A percentile compares a stretch with the other conserved stretches of the same genome.
Evolutionary conservation across 108 stramenopile genomes (phyloP).

Genomic region (Fragilaria crotonensis): DNA sequence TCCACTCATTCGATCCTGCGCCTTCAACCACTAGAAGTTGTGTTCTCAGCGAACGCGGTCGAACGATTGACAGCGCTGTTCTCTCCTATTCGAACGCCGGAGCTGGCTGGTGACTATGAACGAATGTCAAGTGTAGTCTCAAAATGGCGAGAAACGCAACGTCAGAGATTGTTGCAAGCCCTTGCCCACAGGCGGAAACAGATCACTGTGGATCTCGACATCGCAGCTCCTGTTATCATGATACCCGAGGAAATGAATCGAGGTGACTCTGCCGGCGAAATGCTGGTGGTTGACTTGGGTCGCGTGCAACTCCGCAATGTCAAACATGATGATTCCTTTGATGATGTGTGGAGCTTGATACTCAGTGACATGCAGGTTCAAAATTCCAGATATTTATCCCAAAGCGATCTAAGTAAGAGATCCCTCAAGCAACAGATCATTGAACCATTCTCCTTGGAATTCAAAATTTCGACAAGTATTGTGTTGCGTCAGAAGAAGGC

Average conservation of each 20-base stretch:
- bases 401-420: slow-evolving; percentile 3
- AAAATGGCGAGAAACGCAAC: slow-evolving; percentile 42
- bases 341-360: slow-evolving; percentile 49
- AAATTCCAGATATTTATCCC: slow-evolving; percentile 12
- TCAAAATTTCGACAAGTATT: slow-evolving; percentile 37
- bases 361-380: slow-evolving; percentile 45
- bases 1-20: slow-evolving; percentile 23
- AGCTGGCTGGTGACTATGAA: slow-evolving; percentile 57
- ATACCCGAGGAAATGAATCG: slow-evolving; percentile 51
- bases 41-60: slow-evolving; percentile 50
- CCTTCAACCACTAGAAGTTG: slow-evolving; percentile 51
- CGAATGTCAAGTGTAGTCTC: slow-evolving; percentile 29
- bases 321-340: slow-evolving; percentile 10
- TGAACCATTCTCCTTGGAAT: slow-evolving; percentile 63
- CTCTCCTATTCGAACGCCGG: slow-evolving; percentile 43
- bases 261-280: slow-evolving; percentile 11
- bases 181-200: slow-evolving; percentile 49
- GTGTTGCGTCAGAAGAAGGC: slow-evolving; percentile 6
- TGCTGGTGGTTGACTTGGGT: slow-evolving; percentile 58
- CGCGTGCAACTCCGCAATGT: slow-evolving; percentile 35
- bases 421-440: slow-evolving; percentile 21
- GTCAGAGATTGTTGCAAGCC: slow-evolving; percentile 34
- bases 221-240: slow-evolving; percentile 52
- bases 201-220: slow-evolving; percentile 47
- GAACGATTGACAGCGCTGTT: slow-evolving; percentile 51